Evolutionary conservation across 2,329 filamentous ascomycete species (phyloP).

Genomic region (Colletotrichum plurivorum): DNA sequence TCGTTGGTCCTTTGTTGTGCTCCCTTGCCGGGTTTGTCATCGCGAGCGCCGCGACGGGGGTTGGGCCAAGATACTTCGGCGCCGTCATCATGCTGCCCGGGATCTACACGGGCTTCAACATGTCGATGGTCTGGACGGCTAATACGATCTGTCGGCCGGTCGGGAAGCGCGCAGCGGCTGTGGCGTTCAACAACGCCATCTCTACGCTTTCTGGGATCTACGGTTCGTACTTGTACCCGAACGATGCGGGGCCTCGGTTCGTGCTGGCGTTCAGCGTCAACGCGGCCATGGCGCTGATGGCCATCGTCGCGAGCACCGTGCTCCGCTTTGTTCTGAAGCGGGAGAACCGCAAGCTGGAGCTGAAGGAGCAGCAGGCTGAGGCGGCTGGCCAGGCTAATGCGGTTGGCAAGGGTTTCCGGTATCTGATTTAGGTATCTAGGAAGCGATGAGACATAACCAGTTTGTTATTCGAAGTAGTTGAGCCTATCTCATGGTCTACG

Average conservation of each 20-base stretch:
- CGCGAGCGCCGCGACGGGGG: slow-evolving; percentile 21
- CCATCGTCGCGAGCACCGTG: slow-evolving; percentile 42
- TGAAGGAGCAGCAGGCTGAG: slow-evolving; percentile 41
- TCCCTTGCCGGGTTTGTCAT: slow-evolving; percentile 39
- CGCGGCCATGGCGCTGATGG: slow-evolving; percentile 44
- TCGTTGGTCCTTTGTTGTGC: slow-evolving; percentile 27
- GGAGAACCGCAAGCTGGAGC: slow-evolving; percentile 43
- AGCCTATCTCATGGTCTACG: background rate
- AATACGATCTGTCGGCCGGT: slow-evolving; percentile 44
- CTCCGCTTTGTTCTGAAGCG: slow-evolving; percentile 43
- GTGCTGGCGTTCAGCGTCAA: slow-evolving; percentile 46
- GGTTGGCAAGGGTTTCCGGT: slow-evolving; percentile 40
- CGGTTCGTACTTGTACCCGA: slow-evolving; percentile 45
- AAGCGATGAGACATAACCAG: too few relatives aligned
- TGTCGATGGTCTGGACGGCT: slow-evolving; percentile 44
- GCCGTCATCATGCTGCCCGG: slow-evolving; percentile 45
- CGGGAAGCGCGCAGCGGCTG: slow-evolving; percentile 42
- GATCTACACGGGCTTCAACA: slow-evolving; percentile 45
- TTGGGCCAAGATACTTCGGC: slow-evolving; percentile 38
- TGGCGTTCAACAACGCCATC: slow-evolving; percentile 45
- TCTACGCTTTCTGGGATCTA: slow-evolving; percentile 44
- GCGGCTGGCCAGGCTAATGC: slow-evolving; percentile 3
- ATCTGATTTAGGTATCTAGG: slow-evolving; percentile 24
- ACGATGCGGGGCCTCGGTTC: slow-evolving; percentile 44
- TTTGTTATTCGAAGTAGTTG: background rate